Evolutionary conservation across 306 rosid genomes (phyloP), one percentile per base, ranked within the genome.

Genomic region (Senna siamea): DNA sequence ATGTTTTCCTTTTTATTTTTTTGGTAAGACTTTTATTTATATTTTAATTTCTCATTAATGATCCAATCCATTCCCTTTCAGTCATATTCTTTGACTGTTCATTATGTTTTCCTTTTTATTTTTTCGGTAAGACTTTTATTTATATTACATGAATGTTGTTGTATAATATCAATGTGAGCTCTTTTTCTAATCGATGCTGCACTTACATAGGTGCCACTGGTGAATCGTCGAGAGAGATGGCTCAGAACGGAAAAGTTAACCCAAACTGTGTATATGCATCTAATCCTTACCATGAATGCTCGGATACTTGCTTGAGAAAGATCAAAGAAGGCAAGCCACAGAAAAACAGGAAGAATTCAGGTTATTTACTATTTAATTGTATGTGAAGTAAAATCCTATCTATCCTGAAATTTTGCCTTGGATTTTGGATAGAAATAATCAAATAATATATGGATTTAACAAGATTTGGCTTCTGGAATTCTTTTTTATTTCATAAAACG

Each of bases 221-320:
- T 19, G 74, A 75, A 7, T 68, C n/a, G n/a, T 22, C 15, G 62
- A 59, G 78, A 71, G 79, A 76, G 82, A 94, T 94, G 99, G 85
- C 95, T 64, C 83, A 80, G 61, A 59, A 72, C 26, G 79, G 76
- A 85, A 86, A 65, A 84, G 83, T 88, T 41, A 79, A 76, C 60
- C 77, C 88, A 62, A 81, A 86, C 66, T 95, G 99, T 81, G 51
- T 69, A 0, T 79, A 95, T 83, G 90, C 79, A 37, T 46, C 87
- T 4, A 95, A 95, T 82, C 99, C 99, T 11, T 95, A 80, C 61
- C 99, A 95, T 81, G 93, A 95, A 80, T 95, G 99, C 79, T 73
- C 96, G 9, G 92, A 90, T 1, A 20, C 62, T 66, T 95, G 99
- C 83, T 4, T 78, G 73, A 87, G 30, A 14, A 92, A 80, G 85